A percentile compares a stretch with the other conserved stretches of the same genome.
phyloP scores from a whole-genome alignment of 306 rosid species.

The Clitoria ternatea region DNA sequence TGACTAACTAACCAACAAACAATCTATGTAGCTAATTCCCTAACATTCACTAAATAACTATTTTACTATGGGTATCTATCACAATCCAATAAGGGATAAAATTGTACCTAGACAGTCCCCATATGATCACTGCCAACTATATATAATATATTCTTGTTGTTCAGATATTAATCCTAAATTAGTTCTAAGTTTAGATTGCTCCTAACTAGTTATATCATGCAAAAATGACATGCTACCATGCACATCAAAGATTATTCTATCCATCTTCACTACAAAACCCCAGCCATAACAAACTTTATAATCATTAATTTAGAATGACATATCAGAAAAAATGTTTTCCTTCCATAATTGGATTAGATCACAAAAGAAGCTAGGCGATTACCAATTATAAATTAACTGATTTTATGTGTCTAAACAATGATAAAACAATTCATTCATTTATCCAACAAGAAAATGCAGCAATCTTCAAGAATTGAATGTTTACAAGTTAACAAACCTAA shows the following conservation, averaged over 20 bases:
- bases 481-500: slow-evolving; percentile 38
- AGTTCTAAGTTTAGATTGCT: neutral
- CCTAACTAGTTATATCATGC: neutral
- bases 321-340: neutral
- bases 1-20: too few species aligned
- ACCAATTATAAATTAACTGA: neutral
- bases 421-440: neutral
- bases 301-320: neutral
- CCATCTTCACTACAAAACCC: neutral
- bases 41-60: too few species aligned
- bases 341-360: neutral
- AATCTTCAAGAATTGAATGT: slow-evolving; percentile 13
- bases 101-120: neutral
- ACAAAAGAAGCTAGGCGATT: neutral
- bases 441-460: slow-evolving; percentile 15
- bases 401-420: neutral
- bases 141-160: too few species aligned
- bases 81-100: neutral
- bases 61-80: too few species aligned
- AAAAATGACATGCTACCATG: neutral
- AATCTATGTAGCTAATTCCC: too few species aligned
- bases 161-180: neutral
- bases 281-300: neutral
- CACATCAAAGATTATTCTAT: neutral
- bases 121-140: neutral